phyloP scores from a whole-genome alignment of 805 yeast genomes.

The Metschnikowia cerradonensis region DNA sequence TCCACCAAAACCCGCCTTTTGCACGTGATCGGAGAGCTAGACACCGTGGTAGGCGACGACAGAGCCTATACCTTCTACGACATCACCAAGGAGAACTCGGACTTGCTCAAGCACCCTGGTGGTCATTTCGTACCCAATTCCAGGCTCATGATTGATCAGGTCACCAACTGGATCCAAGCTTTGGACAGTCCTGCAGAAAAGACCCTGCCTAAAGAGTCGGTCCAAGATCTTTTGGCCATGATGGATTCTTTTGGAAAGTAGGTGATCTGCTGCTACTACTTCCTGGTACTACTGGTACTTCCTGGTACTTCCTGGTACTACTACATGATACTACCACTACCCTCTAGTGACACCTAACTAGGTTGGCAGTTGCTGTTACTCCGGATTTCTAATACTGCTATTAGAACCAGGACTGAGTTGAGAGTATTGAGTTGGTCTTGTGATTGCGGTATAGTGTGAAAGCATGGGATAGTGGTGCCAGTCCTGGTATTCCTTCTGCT shows the following conservation, averaged over 20 bases:
- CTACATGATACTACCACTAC: no score
- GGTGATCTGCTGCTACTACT: no score
- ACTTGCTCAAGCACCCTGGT: conserved; percentile 82
- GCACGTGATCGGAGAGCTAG: conserved; percentile 82
- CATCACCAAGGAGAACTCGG: conserved; percentile 40
- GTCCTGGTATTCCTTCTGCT: no score
- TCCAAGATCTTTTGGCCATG: conserved; percentile 34
- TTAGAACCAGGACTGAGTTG: no score
- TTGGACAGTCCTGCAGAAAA: conserved; percentile 14
- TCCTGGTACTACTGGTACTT: no score
- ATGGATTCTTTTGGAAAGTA: conserved; percentile 30
- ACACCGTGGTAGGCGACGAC: conserved; percentile 75
- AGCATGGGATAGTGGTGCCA: no score
- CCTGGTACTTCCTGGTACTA: no score
- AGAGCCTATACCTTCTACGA: conserved; percentile 59
- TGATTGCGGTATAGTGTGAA: no score
- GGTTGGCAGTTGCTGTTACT: no score
- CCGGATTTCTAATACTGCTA: no score
- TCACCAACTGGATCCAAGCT: conserved; percentile 36
- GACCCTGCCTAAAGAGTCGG: conserved; percentile 20
- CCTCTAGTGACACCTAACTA: no score
- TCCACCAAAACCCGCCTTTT: conserved; percentile 35
- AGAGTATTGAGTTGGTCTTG: no score
- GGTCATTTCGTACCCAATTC: conserved; percentile 96
- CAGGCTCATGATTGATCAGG: conserved; percentile 43